Percentiles rank a stretch among this genome's conserved stretches.
Evolutionary conservation across 2,329 filamentous ascomycete genomes (phyloP).

Genomic region (Epichloe brachyelytri): DNA sequence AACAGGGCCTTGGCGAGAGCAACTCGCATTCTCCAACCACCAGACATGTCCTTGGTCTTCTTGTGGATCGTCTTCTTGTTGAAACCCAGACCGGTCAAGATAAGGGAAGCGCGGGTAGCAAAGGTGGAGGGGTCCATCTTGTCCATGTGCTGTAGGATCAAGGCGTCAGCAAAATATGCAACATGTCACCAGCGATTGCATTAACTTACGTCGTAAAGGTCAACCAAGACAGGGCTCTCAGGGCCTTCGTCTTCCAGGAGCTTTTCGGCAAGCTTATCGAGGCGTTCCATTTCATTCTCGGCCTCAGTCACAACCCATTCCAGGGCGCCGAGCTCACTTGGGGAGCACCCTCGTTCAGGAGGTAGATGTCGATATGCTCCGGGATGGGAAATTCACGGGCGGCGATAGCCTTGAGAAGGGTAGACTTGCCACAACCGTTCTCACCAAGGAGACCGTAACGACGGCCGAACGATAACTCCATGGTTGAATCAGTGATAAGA

Average conservation of each 20-base stretch:
- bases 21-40: conserved; percentile 99
- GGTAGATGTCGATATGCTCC: conserved; percentile 94
- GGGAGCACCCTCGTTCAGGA: conserved; percentile 95
- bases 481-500: conserved; percentile 81
- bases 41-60: conserved; percentile 99
- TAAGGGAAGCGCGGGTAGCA: conserved; percentile 86
- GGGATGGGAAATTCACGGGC: conserved; percentile 92
- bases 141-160: conserved; percentile 70
- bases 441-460: conserved; percentile 92
- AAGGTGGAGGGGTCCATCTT: conserved; percentile 98
- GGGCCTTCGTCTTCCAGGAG: conserved; percentile 87
- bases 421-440: conserved; percentile 99
- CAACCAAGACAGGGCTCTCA: conserved; percentile 78
- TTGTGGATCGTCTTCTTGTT: conserved; percentile 97
- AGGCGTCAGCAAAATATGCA: conserved; percentile 10
- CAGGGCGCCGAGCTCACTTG: conserved; percentile 76
- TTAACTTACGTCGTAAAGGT: conserved; percentile 77
- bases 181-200: neutral
- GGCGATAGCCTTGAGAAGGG: conserved; percentile 88
- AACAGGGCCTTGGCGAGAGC: conserved; percentile 95
- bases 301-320: conserved; percentile 97
- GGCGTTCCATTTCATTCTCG: conserved; percentile 77
- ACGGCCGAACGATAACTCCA: conserved; percentile 86
- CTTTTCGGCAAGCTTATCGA: conserved; percentile 81
- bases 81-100: conserved; percentile 96